Evolutionary conservation across 2,329 filamentous ascomycete species (phyloP).

Genomic region (Botryosphaeria dothidea): DNA sequence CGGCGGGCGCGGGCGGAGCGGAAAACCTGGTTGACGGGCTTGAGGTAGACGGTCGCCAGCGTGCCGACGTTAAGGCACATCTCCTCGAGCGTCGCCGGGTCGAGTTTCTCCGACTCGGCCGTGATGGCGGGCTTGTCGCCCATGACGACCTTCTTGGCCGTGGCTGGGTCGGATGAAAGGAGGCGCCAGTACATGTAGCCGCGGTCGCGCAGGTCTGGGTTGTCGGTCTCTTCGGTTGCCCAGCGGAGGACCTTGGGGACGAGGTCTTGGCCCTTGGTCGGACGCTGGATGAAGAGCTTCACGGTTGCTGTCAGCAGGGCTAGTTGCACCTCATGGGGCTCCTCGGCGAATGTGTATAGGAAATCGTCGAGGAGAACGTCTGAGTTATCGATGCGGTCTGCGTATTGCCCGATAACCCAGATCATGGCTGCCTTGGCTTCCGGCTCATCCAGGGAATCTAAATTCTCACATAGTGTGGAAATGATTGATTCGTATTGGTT

Average conservation of each 20-base stretch:
- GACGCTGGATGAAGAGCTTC: conserved; percentile 95
- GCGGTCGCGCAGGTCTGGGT: conserved; percentile 90
- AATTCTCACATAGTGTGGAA: conserved; percentile 88
- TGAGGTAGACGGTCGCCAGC: conserved; percentile 94
- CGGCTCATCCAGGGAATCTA: conserved; percentile 94
- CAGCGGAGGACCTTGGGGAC: conserved; percentile 96
- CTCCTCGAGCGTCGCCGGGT: conserved; percentile 88
- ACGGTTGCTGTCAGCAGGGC: conserved; percentile 94
- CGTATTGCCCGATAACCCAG: conserved; percentile 98
- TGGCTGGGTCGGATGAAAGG: conserved; percentile 84
- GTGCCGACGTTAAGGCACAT: conserved; percentile 97
- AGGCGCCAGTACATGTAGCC: conserved; percentile 99
- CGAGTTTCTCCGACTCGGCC: conserved; percentile 91
- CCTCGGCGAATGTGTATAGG: conserved; percentile 87
- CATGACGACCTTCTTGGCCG: conserved; percentile 90
- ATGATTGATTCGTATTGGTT: conserved; percentile 99
- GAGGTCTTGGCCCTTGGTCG: conserved; percentile 88
- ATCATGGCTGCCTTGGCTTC: conserved; percentile 99
- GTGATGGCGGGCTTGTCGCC: conserved; percentile 96
- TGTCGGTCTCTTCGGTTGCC: conserved; percentile 99
- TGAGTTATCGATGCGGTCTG: conserved; percentile 94
- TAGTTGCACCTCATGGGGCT: conserved; percentile 93
- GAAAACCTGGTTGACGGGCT: conserved; percentile 97
- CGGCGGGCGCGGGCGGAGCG: conserved; percentile 79
- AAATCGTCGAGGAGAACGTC: conserved; percentile 94